These are phyloP conservation scores for Ophiostoma angusticollis DNA, from an alignment of 2,329 filamentous ascomycete species.

Conservation along the genomic window DNA sequence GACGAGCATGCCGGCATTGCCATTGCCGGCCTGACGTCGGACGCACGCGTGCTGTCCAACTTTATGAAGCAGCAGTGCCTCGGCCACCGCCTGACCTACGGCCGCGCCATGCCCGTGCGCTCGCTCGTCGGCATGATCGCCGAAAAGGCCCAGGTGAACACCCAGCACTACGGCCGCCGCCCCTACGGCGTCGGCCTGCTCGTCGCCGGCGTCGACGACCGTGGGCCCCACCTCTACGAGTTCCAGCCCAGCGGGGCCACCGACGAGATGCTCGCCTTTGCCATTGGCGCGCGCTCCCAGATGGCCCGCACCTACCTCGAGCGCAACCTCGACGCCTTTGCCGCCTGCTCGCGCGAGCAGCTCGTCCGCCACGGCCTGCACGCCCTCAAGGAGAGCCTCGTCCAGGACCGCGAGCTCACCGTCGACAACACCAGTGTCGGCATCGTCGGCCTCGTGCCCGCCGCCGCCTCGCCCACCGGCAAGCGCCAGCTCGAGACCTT, in stretches of 20 bases:
- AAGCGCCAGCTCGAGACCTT: constrained; percentile 61
- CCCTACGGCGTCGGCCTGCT: constrained; percentile 92
- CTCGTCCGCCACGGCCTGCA: constrained; percentile 80
- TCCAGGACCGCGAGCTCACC: constrained; percentile 94
- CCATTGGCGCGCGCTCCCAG: constrained; percentile 89
- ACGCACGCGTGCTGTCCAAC: constrained; percentile 97
- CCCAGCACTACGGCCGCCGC: constrained; percentile 90
- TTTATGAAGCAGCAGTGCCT: constrained; percentile 99
- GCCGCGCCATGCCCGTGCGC: constrained; percentile 80
- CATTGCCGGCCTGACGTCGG: constrained; percentile 91
- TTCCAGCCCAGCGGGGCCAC: constrained; percentile 95
- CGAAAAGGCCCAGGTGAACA: constrained; percentile 94
- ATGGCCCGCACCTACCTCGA: constrained; percentile 97
- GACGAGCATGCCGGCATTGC: constrained; percentile 93
- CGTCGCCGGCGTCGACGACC: constrained; percentile 86
- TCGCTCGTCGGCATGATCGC: constrained; percentile 85
- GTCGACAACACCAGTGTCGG: constrained; percentile 93
- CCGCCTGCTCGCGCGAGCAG: constrained; percentile 64
- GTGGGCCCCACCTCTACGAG: constrained; percentile 91
- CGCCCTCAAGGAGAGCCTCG: constrained; percentile 88
- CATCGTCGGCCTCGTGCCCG: constrained; percentile 59
- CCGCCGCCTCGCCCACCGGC: constrained; percentile 32
- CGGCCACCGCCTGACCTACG: constrained; percentile 88
- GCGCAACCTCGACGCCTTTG: constrained; percentile 76
- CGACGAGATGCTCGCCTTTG: constrained; percentile 92